These are phyloP conservation scores for Lachnellula cervina DNA, from an alignment of 2,329 filamentous ascomycete species.

Conservation along the genomic window DNA sequence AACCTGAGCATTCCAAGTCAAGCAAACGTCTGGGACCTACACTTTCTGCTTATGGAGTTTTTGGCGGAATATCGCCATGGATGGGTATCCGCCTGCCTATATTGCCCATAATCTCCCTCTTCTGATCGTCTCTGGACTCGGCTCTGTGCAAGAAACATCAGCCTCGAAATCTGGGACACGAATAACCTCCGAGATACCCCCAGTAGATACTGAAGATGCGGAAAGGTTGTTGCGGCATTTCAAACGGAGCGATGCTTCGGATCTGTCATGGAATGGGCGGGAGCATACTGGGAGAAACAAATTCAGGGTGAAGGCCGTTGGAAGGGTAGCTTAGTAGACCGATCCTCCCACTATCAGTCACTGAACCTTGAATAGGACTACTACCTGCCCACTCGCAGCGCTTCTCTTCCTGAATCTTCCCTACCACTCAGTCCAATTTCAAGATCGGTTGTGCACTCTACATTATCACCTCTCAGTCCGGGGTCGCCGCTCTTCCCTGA, in stretches of 20 bases:
- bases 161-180: slow-evolving; percentile 40
- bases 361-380: slow-evolving; percentile 39
- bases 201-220: slow-evolving; percentile 60
- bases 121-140: slow-evolving; percentile 74
- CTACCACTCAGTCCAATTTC: slow-evolving; percentile 36
- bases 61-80: slow-evolving; percentile 48
- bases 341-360: slow-evolving; percentile 21
- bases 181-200: slow-evolving; percentile 66
- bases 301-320: slow-evolving; percentile 68
- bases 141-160: slow-evolving; percentile 37
- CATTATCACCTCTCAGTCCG: slow-evolving; percentile 84
- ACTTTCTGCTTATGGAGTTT: slow-evolving; percentile 26
- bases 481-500: slow-evolving; percentile 82
- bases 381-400: slow-evolving; percentile 53
- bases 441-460: slow-evolving; percentile 70
- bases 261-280: slow-evolving; percentile 62
- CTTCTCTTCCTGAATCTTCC: slow-evolving; percentile 47
- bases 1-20: neutral
- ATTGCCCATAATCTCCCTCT: slow-evolving; percentile 83
- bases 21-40: neutral
- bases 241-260: slow-evolving; percentile 57
- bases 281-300: slow-evolving; percentile 43
- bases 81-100: slow-evolving; percentile 74
- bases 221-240: slow-evolving; percentile 63
- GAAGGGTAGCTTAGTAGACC: slow-evolving; percentile 61